Evolutionary conservation across 2,329 filamentous ascomycete genomes (phyloP).

Genomic region (Cladobotryum protrusum): DNA sequence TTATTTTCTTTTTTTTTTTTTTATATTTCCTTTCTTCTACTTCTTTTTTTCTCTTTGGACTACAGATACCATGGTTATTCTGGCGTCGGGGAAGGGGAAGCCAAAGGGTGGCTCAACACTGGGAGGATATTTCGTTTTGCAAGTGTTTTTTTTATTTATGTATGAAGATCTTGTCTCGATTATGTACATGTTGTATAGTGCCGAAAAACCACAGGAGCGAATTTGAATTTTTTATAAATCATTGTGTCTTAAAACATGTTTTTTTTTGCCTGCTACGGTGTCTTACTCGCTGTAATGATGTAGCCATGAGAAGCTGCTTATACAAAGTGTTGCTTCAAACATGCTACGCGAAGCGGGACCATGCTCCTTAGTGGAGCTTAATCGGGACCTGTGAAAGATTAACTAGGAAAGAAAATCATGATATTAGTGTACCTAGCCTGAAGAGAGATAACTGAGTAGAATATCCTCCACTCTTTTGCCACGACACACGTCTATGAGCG

Average conservation of each 20-base stretch:
- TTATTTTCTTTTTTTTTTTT: not conserved
- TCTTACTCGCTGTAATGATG: not conserved
- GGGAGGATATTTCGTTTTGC: not conserved
- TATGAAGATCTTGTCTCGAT: not conserved
- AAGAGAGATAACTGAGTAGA: not conserved
- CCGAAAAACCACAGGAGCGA: not conserved
- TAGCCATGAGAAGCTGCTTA: too few relatives aligned
- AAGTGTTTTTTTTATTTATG: not conserved
- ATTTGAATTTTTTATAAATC: not conserved
- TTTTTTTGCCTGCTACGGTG: not conserved
- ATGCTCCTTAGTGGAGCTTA: not conserved
- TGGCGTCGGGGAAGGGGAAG: constrained; percentile 3
- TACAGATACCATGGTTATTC: constrained; percentile 14
- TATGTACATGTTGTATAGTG: not conserved
- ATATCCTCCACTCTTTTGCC: constrained; percentile 4
- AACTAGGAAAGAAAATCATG: not conserved
- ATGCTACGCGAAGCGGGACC: not conserved
- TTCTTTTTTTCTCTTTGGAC: too few relatives aligned
- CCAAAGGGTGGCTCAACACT: not conserved
- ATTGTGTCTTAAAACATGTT: not conserved
- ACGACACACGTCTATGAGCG: constrained; percentile 10
- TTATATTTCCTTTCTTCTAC: too few relatives aligned
- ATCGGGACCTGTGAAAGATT: not conserved
- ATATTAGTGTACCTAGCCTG: not conserved
- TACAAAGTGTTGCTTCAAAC: not conserved